These are phyloP conservation scores for Glycine latifolia DNA, from an alignment of 306 rosid genomes.

Conservation along the genomic window DNA sequence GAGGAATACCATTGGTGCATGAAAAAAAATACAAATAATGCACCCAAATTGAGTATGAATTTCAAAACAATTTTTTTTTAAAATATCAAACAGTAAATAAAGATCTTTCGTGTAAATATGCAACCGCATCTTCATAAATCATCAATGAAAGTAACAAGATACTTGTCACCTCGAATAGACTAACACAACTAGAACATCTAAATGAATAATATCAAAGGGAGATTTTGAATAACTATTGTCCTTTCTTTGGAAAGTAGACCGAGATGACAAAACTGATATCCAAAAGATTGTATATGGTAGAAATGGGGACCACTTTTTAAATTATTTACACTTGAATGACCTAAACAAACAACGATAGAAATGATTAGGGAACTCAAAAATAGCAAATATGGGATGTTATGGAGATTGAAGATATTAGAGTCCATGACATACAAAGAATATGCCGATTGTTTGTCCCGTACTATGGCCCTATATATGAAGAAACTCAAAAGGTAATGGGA, in stretches of 20 bases:
- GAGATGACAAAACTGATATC: not conserved
- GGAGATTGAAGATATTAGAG: not conserved
- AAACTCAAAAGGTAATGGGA: not conserved
- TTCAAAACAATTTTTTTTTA: not conserved
- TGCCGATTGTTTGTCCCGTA: not conserved
- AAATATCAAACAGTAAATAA: not conserved
- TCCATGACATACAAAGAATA: not conserved
- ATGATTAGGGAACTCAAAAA: not conserved
- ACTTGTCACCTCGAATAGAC: not conserved
- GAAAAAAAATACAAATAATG: not conserved
- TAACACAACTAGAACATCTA: not conserved
- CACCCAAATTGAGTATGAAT: not conserved
- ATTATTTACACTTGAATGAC: not conserved
- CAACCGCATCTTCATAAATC: not conserved
- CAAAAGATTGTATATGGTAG: not conserved
- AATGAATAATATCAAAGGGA: not conserved
- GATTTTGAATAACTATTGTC: not conserved
- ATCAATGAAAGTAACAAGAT: not conserved
- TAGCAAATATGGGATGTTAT: not conserved
- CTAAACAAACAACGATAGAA: not conserved
- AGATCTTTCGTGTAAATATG: not conserved
- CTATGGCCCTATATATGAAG: not conserved
- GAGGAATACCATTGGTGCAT: not conserved
- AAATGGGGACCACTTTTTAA: not conserved
- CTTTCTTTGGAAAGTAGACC: not conserved